Evolutionary conservation across 2,329 filamentous ascomycete genomes (phyloP).

Genomic region (Ophiostoma australiae): DNA sequence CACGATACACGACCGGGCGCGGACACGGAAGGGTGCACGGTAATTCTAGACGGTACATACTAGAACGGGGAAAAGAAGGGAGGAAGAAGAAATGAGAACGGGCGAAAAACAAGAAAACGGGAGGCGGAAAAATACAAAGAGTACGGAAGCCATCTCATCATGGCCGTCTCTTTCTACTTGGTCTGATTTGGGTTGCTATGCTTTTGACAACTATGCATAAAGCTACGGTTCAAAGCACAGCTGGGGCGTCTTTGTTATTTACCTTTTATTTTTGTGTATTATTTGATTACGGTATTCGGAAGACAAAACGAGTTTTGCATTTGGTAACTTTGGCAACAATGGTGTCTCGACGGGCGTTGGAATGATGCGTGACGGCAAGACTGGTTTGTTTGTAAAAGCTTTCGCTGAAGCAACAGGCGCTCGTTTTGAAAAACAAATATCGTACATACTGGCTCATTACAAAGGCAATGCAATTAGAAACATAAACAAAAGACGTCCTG

Average conservation of each 20-base stretch:
- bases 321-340: too few species aligned
- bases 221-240: constrained; percentile 10
- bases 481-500: background rate
- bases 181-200: constrained; percentile 14
- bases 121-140: background rate
- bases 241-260: constrained; percentile 11
- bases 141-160: constrained; percentile 9
- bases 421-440: background rate
- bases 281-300: background rate
- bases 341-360: background rate
- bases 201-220: constrained; percentile 4
- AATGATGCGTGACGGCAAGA: background rate
- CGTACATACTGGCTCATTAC: background rate
- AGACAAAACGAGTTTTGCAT: background rate
- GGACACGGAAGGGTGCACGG: background rate
- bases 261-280: constrained; percentile 11
- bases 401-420: background rate
- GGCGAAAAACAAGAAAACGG: background rate
- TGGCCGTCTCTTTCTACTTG: constrained; percentile 8
- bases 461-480: background rate
- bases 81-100: background rate
- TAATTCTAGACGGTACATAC: background rate
- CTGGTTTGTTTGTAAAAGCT: too few species aligned
- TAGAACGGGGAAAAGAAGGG: background rate
- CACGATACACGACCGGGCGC: background rate